These are phyloP conservation scores for Orbilia quercus DNA, from an alignment of 2,329 filamentous ascomycete species.

Conservation along the genomic window DNA sequence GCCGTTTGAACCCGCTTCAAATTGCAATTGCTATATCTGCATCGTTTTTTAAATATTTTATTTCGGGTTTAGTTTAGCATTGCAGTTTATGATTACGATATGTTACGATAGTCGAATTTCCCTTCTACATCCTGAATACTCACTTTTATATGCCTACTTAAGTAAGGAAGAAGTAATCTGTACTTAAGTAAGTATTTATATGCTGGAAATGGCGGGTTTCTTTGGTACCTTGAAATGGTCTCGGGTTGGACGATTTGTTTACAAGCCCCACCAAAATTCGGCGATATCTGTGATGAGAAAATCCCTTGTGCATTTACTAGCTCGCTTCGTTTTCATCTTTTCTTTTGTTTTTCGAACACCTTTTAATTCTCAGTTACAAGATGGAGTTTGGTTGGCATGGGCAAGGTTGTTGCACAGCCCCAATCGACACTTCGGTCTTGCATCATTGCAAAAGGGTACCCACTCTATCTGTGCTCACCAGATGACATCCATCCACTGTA, in stretches of 20 bases:
- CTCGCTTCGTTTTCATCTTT: constrained; percentile 35
- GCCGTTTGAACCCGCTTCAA: constrained; percentile 10
- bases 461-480: constrained; percentile 49
- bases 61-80: constrained; percentile 13
- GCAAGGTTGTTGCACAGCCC: constrained; percentile 57
- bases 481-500: constrained; percentile 48
- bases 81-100: constrained; percentile 32
- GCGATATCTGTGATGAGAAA: constrained; percentile 19
- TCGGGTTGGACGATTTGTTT: no score
- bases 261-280: not conserved
- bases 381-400: constrained; percentile 22
- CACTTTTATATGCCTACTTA: no score
- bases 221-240: not conserved
- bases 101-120: constrained; percentile 11
- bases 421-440: constrained; percentile 53
- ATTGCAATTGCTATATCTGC: constrained; percentile 16
- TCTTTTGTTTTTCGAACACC: constrained; percentile 1
- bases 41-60: not conserved
- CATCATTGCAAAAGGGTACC: constrained; percentile 56
- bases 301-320: constrained; percentile 19
- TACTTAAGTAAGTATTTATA: constrained; percentile 25
- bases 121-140: no score
- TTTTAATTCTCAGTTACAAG: constrained; percentile 32
- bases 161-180: no score
- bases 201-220: constrained; percentile 30